A percentile compares a stretch with the other conserved stretches of the same genome.
Evolutionary conservation across 768 basidiomycete genomes (phyloP).

Genomic region (Naganishia vishniacii): DNA sequence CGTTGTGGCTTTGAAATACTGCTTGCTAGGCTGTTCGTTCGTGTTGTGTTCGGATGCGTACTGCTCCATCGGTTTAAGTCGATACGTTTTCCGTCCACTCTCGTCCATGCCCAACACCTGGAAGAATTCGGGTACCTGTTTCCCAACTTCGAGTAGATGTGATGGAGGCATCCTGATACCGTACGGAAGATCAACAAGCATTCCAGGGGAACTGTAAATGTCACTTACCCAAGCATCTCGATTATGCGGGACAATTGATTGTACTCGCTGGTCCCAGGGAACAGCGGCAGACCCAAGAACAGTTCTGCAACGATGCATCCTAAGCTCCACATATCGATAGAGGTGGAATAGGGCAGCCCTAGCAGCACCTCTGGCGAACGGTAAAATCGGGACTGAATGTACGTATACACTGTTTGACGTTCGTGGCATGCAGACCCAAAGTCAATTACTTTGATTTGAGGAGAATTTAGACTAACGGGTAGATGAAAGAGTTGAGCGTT

Average conservation of each 20-base stretch:
- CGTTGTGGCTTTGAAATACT: conserved; percentile 92
- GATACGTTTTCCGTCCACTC: conserved; percentile 67
- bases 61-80: conserved; percentile 85
- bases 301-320: conserved; percentile 98
- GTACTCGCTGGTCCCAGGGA: conserved; percentile 98
- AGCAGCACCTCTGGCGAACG: conserved; percentile 94
- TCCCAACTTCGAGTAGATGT: conserved; percentile 92
- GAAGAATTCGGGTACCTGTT: conserved; percentile 91
- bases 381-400: conserved; percentile 98
- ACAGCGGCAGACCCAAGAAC: conserved; percentile 89
- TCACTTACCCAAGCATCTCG: conserved; percentile 90
- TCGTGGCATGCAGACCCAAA: conserved; percentile 99
- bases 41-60: conserved; percentile 92
- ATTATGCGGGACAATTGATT: conserved; percentile 95
- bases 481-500: conserved; percentile 9
- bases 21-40: conserved; percentile 95
- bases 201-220: background rate
- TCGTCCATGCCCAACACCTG: conserved; percentile 64
- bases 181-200: background rate
- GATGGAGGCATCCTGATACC: conserved; percentile 69
- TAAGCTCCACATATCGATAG: conserved; percentile 99
- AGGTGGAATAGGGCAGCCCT: conserved; percentile 84
- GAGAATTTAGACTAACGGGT: conserved; percentile 75
- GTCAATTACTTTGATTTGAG: conserved; percentile 97
- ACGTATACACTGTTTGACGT: conserved; percentile 98